A percentile compares a stretch with the other conserved stretches of the same genome.
These are phyloP conservation scores for Aspergillus bombycis DNA, from an alignment of 2,329 filamentous ascomycete species.

Conservation along the genomic window DNA sequence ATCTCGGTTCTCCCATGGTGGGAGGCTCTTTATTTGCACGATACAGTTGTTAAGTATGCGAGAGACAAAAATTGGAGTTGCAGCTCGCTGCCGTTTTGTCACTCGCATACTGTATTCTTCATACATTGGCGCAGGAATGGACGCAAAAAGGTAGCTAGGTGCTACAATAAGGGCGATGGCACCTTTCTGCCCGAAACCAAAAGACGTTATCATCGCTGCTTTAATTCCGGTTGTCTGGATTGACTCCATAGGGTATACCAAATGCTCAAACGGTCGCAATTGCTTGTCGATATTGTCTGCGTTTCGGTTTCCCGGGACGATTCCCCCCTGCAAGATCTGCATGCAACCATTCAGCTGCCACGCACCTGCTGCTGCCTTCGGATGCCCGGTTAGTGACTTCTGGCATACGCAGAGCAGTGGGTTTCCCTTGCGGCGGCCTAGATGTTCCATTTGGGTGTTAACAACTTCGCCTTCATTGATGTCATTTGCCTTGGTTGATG, in stretches of 20 bases:
- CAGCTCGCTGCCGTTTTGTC: conserved; percentile 13
- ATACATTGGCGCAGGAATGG: conserved; percentile 19
- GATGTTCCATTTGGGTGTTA: conserved; percentile 88
- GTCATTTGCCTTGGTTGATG: conserved; percentile 95
- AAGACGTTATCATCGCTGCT: conserved; percentile 46
- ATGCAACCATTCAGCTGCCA: conserved; percentile 99
- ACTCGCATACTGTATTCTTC: conserved; percentile 17
- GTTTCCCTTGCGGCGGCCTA: conserved; percentile 92
- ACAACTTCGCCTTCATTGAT: conserved; percentile 98
- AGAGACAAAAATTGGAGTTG: conserved; percentile 13
- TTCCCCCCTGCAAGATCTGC: conserved; percentile 86
- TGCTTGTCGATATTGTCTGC: conserved; percentile 82
- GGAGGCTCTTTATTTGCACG: conserved; percentile 21
- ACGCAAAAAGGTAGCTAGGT: conserved; percentile 41
- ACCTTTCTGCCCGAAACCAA: conserved; percentile 52
- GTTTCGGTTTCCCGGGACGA: conserved; percentile 94
- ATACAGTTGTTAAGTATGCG: conserved; percentile 18
- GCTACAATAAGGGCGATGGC: conserved; percentile 41
- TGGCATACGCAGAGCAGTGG: conserved; percentile 90
- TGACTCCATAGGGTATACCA: conserved; percentile 36
- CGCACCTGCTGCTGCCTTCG: conserved; percentile 95
- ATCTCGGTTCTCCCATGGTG: conserved; percentile 19
- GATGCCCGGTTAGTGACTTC: conserved; percentile 95
- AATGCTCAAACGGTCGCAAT: conserved; percentile 32
- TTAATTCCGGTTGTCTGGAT: conserved; percentile 31